Percentiles rank a stretch among this genome's conserved stretches.
These are phyloP conservation scores for Physcomitrium patens DNA, from an alignment of 225 moss, liverwort and hornwort genomes.

Conservation along the genomic window DNA sequence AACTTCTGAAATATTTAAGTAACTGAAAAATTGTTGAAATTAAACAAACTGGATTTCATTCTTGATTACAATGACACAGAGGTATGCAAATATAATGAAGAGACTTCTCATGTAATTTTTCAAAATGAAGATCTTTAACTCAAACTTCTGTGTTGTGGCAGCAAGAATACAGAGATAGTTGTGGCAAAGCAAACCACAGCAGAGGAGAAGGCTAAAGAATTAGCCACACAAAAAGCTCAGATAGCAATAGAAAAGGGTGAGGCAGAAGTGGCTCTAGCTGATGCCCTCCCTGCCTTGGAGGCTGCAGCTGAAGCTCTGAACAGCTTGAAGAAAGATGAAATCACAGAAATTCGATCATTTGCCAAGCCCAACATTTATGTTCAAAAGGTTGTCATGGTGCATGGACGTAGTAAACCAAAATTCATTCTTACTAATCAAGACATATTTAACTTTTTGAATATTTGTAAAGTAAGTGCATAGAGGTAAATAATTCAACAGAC, in stretches of 20 bases:
- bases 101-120: too few relatives aligned
- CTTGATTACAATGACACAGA: too few relatives aligned
- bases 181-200: constrained; percentile 79
- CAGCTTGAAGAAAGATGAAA: constrained; percentile 89
- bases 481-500: too few relatives aligned
- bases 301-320: constrained; percentile 81
- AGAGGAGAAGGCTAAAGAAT: constrained; percentile 66
- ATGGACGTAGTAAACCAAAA: too few relatives aligned
- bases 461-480: too few relatives aligned
- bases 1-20: too few relatives aligned
- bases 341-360: constrained; percentile 89
- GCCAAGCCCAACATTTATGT: constrained; percentile 95
- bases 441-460: too few relatives aligned
- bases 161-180: constrained; percentile 71
- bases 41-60: too few relatives aligned
- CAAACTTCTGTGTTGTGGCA: constrained; percentile 19
- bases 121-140: background rate
- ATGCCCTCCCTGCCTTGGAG: constrained; percentile 82
- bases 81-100: too few relatives aligned
- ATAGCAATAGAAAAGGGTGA: constrained; percentile 77
- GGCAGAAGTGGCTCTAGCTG: constrained; percentile 77
- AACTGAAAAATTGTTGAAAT: too few relatives aligned
- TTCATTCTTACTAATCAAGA: too few relatives aligned
- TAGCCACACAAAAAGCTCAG: constrained; percentile 73
- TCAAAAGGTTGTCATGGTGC: constrained; percentile 60